Evolutionary conservation across 495 filamentous ascomycete genomes (phyloP), one percentile per base, ranked within the genome.

Genomic region (Entonaema liquescens): DNA sequence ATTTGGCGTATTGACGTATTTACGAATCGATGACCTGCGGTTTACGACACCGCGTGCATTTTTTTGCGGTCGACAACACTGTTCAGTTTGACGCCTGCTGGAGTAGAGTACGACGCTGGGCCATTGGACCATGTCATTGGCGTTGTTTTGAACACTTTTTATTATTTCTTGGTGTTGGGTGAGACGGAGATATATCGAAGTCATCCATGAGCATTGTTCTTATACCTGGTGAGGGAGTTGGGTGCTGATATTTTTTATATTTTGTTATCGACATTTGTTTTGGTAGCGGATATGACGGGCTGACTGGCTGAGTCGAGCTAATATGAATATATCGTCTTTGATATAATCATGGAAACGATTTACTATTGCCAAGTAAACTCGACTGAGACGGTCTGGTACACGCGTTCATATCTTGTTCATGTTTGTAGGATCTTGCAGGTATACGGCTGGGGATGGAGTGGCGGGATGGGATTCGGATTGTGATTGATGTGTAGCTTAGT

Each of bases 1-100:
- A 15, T 35, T 12, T 17, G 59, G 57, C 57, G 57, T 65, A 47
- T 58, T 66, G 40, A 69, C 53, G 62, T 9, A 9, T 65, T 68
- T 64, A 73, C 65, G 70, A 69, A 62, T 62, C 61, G 52, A 69
- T 40, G 61, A 66, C 55, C 38, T 23, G 38, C 33, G 54, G 57
- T 54, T 52, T 23, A 38, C 42, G 52, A 57, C 58, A 59, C 59
- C 58, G 31, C 35, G 53, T 59, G 35, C 44, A 23, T 31, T 36
- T 62, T 54, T 35, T n/a, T 2, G 33, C 21, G 58, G 28, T 63
- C 60, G 53, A 42, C 42, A 28, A 58, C 26, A 15, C 28, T 29
- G 17, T 64, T 53, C 28, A 23, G 49, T 52, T 60, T 57, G 57
- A 56, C 54, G 13, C 12, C 29, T 47, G 19, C 38, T 28, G 56